Conservation (phyloP, 2,329 filamentous ascomycete genomes). For the Celoporthe dispersa region DNA sequence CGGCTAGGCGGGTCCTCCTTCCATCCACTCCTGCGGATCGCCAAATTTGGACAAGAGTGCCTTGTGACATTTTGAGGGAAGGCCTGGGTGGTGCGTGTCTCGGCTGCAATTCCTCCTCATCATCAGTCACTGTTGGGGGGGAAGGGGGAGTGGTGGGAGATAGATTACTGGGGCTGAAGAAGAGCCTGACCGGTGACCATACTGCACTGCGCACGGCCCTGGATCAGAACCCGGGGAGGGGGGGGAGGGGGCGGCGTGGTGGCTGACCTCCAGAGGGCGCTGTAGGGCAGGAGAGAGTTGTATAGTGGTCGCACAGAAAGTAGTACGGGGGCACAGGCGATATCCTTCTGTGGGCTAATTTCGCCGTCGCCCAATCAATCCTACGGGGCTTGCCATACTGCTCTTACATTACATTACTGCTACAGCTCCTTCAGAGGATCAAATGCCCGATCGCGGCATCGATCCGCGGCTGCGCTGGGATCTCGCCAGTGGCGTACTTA, state of each 20-base stretch:
- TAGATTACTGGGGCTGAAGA: not conserved
- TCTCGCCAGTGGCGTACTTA: not conserved
- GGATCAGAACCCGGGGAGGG: not conserved
- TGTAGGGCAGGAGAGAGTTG: not conserved
- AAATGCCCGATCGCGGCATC: not conserved
- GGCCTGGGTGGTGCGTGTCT: not conserved
- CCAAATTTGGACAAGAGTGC: not conserved
- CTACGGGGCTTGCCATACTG: not conserved
- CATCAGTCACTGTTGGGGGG: not conserved
- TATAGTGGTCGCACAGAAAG: too few relatives aligned
- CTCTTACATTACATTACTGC: not conserved
- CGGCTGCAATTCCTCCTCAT: not conserved
- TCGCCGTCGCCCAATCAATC: not conserved
- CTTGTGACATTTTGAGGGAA: not conserved
- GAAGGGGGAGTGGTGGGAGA: not conserved
- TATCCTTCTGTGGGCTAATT: not conserved
- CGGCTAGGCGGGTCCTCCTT: not conserved
- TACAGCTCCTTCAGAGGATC: not conserved
- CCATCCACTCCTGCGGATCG: not conserved
- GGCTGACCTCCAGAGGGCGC: too few relatives aligned
- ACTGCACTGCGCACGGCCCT: not conserved
- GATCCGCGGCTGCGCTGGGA: not conserved
- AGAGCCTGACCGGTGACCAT: not conserved
- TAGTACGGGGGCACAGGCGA: not conserved
- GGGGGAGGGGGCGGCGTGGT: too few relatives aligned